Conservation (phyloP, 164 flowering plant species). For the Santalum album region DNA sequence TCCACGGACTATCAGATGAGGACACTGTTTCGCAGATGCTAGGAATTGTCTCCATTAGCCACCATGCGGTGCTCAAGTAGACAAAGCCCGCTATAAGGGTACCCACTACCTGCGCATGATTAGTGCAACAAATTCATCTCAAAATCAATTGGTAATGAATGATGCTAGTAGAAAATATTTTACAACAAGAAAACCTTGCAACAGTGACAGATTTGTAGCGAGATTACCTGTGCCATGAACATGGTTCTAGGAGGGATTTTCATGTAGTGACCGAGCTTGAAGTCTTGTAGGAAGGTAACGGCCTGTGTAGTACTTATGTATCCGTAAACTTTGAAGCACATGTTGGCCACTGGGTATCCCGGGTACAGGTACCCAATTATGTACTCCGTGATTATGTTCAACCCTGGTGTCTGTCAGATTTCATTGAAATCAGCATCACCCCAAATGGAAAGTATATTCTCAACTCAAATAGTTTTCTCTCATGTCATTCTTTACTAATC, state of each 20-base stretch:
- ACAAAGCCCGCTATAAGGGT: conserved; percentile 50
- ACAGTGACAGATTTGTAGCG: too few species aligned
- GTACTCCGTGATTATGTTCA: conserved; percentile 71
- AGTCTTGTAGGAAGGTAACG: conserved; percentile 70
- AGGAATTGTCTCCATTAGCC: conserved; percentile 63
- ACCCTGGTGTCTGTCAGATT: conserved; percentile 43
- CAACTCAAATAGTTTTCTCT: background rate
- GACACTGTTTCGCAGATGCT: conserved; percentile 44
- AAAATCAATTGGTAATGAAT: too few species aligned
- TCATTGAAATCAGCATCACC: background rate
- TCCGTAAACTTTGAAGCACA: conserved; percentile 91
- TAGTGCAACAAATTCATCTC: background rate
- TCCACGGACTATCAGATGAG: conserved; percentile 50
- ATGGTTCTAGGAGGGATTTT: conserved; percentile 85
- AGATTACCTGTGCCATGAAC: conserved; percentile 80
- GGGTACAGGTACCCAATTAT: conserved; percentile 81
- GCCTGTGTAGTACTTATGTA: conserved; percentile 83
- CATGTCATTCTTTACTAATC: background rate
- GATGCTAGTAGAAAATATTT: too few species aligned
- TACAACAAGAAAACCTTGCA: too few species aligned
- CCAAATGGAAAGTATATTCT: too few species aligned
- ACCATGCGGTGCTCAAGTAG: conserved; percentile 79
- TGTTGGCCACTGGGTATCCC: conserved; percentile 77
- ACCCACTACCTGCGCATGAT: conserved; percentile 43
- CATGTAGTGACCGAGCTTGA: conserved; percentile 97